Percentiles rank a stretch among this genome's conserved stretches.
Evolutionary conservation across 352 stramenopile species (phyloP).

Genomic region (Globisporangium spiculum): DNA sequence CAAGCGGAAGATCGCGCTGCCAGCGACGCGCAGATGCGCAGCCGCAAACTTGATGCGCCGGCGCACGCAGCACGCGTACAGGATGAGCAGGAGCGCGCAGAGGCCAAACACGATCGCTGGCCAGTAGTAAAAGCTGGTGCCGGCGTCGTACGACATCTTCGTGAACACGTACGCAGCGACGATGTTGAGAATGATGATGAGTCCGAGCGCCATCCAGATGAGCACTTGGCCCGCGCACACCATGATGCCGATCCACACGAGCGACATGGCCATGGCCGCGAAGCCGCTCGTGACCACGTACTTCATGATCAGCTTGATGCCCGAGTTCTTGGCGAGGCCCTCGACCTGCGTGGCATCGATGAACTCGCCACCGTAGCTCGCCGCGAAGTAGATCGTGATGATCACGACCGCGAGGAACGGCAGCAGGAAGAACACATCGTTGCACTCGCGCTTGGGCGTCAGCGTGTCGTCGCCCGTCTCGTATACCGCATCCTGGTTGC

Average conservation of each 20-base stretch:
- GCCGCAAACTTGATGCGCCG: conserved; percentile 91
- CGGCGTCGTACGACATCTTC: conserved; percentile 62
- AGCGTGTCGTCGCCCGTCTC: conserved; percentile 15
- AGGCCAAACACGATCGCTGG: conserved; percentile 53
- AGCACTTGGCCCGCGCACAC: conserved; percentile 40
- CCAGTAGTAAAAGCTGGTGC: conserved; percentile 64
- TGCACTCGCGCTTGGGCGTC: conserved; percentile 47
- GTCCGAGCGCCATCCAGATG: conserved; percentile 51
- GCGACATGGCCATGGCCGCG: conserved; percentile 52
- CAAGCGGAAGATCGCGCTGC: conserved; percentile 83
- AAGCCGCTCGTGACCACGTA: conserved; percentile 56
- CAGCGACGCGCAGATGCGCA: conserved; percentile 87
- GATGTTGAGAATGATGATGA: conserved; percentile 54
- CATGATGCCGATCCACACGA: conserved; percentile 79
- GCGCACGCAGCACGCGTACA: conserved; percentile 72
- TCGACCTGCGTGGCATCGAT: conserved; percentile 49
- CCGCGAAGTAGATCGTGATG: conserved; percentile 43
- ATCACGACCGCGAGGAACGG: conserved; percentile 59
- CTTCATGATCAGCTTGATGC: conserved; percentile 53
- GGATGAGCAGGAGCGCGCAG: conserved; percentile 39
- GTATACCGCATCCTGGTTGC: background rate
- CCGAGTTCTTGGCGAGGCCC: conserved; percentile 33
- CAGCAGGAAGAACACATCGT: conserved; percentile 73
- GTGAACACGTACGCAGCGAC: conserved; percentile 58
- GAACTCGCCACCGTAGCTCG: conserved; percentile 62